Percentiles rank a stretch among this genome's conserved stretches.
Evolutionary conservation across 768 basidiomycete genomes (phyloP).

Genomic region (Lactarius deliciosus): DNA sequence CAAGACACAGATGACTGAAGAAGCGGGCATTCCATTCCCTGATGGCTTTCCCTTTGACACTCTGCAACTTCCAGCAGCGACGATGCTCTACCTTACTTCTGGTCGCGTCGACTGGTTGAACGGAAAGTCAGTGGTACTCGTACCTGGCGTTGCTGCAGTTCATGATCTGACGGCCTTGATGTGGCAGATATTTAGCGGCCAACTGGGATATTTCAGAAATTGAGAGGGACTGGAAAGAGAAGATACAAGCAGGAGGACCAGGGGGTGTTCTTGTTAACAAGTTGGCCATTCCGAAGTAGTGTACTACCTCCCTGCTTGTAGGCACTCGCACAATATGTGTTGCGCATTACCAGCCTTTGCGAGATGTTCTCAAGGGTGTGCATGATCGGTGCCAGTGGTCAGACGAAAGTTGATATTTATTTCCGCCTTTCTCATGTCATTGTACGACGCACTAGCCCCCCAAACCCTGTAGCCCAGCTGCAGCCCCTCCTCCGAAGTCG

Average conservation of each 20-base stretch:
- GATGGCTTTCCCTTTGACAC: constrained; percentile 23
- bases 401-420: too few relatives aligned
- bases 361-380: too few relatives aligned
- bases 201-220: background rate
- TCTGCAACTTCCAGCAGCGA: constrained; percentile 30
- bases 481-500: too few relatives aligned
- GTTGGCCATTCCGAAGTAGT: too few relatives aligned
- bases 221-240: background rate
- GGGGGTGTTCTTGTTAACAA: background rate
- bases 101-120: constrained; percentile 30
- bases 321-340: too few relatives aligned
- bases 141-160: background rate
- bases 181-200: background rate
- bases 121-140: constrained; percentile 22
- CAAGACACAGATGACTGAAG: background rate
- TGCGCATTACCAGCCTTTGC: too few relatives aligned
- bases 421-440: too few relatives aligned
- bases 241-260: background rate
- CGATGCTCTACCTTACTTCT: constrained; percentile 28
- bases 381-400: too few relatives aligned
- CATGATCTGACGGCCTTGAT: background rate
- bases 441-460: too few relatives aligned
- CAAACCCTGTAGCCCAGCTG: too few relatives aligned
- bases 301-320: too few relatives aligned
- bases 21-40: constrained; percentile 17